These are phyloP conservation scores for Agarophyton chilense DNA, from an alignment of 23 red algal genomes.

Conservation along the genomic window DNA sequence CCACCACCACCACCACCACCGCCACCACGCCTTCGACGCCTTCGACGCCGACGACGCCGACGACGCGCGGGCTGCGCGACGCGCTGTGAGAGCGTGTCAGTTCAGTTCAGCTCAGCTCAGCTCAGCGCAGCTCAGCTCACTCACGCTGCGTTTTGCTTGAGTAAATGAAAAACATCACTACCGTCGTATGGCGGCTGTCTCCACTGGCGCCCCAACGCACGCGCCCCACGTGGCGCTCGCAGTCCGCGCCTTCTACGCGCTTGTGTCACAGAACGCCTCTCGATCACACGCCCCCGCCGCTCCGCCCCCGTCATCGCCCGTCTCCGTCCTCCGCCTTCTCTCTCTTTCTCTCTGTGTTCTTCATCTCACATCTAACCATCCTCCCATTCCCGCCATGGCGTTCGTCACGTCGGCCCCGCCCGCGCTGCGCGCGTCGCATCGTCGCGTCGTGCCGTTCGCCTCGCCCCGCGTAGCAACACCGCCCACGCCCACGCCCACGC, in stretches of 20 bases:
- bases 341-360: background rate
- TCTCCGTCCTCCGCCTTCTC: background rate
- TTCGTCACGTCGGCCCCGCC: background rate
- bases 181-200: background rate
- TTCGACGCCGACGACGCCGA: too few species aligned
- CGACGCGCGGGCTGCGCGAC: slow-evolving; percentile 2
- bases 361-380: too few species aligned
- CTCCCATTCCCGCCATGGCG: background rate
- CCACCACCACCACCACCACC: too few species aligned
- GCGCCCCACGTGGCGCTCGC: background rate
- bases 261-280: background rate
- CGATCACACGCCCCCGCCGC: background rate
- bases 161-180: background rate
- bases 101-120: too few species aligned
- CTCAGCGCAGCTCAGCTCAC: too few species aligned
- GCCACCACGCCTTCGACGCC: too few species aligned
- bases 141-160: too few species aligned
- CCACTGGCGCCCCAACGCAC: background rate
- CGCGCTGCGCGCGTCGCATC: background rate
- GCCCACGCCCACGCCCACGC: background rate
- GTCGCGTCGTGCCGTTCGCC: background rate
- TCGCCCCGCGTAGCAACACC: background rate
- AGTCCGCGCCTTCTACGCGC: background rate
- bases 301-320: background rate
- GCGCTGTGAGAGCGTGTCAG: background rate